These are phyloP conservation scores for Chytriomyces confervae DNA, from an alignment of 192 early-diverging fungal species.

Conservation along the genomic window DNA sequence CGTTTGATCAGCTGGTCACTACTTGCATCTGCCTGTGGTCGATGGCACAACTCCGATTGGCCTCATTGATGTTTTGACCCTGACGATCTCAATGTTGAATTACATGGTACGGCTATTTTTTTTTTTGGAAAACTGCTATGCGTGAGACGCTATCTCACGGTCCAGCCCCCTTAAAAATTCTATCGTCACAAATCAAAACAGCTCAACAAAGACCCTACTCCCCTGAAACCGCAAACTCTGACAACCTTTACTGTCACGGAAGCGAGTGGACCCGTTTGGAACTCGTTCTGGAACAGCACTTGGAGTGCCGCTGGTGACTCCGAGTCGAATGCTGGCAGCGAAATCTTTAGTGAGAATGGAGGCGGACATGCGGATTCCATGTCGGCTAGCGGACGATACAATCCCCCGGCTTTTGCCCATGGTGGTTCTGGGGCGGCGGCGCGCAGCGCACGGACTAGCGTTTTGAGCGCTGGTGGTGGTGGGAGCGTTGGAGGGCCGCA, in stretches of 20 bases:
- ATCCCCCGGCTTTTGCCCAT: neutral
- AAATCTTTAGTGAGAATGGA: neutral
- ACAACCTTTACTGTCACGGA: neutral
- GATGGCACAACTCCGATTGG: conserved; percentile 49
- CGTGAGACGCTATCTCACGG: neutral
- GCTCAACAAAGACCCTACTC: neutral
- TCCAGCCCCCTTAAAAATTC: neutral
- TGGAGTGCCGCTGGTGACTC: conserved; percentile 4
- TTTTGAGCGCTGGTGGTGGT: neutral
- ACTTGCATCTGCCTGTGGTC: conserved; percentile 56
- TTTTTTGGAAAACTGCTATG: neutral
- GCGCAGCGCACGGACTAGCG: neutral
- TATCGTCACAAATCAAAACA: too few relatives aligned
- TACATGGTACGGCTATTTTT: conserved; percentile 43
- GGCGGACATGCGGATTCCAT: neutral
- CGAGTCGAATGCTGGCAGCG: conserved; percentile 22
- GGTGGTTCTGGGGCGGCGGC: neutral
- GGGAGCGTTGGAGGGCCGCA: neutral
- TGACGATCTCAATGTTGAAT: conserved; percentile 53
- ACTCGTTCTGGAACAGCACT: conserved; percentile 50
- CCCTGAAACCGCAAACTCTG: too few relatives aligned
- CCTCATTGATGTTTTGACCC: conserved; percentile 57
- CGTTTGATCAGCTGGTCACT: conserved; percentile 41
- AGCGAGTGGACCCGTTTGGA: conserved; percentile 48
- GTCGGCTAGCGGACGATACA: conserved; percentile 9